Conservation (phyloP, 73 alveolate species). For the Symbiodinium natans region DNA sequence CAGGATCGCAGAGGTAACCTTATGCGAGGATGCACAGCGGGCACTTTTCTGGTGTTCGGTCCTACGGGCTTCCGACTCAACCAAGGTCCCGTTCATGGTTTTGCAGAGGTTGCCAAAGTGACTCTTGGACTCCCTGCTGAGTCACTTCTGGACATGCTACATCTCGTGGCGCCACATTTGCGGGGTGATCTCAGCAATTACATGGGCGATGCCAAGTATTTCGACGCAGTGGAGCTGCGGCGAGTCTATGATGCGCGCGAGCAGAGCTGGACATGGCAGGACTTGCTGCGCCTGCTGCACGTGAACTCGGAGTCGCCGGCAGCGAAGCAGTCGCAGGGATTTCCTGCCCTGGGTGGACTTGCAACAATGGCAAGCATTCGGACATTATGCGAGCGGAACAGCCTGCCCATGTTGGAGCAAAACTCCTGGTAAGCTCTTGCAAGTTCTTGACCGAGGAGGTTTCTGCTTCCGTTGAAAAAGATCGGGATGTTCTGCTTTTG, state of each 20-base stretch:
- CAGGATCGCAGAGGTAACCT: not conserved
- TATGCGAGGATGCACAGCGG: not conserved
- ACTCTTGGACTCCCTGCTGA: not conserved
- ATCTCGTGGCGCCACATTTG: slow-evolving; percentile 11
- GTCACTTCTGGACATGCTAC: not conserved
- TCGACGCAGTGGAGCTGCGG: not conserved
- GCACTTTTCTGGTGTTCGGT: slow-evolving; percentile 7
- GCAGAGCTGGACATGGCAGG: not conserved
- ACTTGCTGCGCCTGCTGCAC: not conserved
- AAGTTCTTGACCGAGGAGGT: too few species aligned
- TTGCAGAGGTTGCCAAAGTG: not conserved
- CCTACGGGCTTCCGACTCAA: slow-evolving; percentile 27
- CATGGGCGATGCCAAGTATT: not conserved
- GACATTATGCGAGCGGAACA: not conserved
- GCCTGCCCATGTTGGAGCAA: too few species aligned
- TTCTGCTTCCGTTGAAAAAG: too few species aligned
- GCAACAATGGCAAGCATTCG: not conserved
- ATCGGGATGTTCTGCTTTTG: too few species aligned
- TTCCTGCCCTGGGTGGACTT: not conserved
- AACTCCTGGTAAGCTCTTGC: too few species aligned
- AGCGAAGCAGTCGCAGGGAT: not conserved
- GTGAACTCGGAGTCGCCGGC: not conserved
- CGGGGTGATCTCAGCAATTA: not conserved
- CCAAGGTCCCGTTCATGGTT: slow-evolving; percentile 35
- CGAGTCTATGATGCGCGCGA: slow-evolving; percentile 16